Evolutionary conservation across 2,329 filamentous ascomycete genomes (phyloP), one percentile per base, ranked within the genome.

Genomic region (Neonectria magnoliae): DNA sequence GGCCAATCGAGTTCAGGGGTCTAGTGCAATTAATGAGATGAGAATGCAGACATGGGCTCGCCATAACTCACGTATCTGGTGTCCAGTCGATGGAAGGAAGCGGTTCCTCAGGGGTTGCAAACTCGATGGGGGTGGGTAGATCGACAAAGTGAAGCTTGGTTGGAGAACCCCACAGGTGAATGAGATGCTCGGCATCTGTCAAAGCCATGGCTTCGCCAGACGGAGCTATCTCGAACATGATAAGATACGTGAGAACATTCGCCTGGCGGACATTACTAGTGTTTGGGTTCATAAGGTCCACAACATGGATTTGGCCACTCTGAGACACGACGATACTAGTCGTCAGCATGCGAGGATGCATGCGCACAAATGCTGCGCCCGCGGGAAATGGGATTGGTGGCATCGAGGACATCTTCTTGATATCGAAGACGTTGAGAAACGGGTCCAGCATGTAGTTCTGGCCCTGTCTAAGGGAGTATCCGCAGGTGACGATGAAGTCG

Each of bases 341-440:
- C 0, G 96, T 98, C 20, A 94, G 91, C 87, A 99, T 92, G 73
- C 94, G 91, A 1, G 97, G 96, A 77, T 99, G 96, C 92, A 99
- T 96, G 63, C 96, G 90, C 45, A 98, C 94, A 81, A 94, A 97
- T 38, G 96, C 95, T 41, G 95, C 96, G 10, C 96, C 94, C 2
- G 94, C 91, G 62, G 96, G 95, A 71, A 91, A 99, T 0, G 96
- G 93, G 45, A 99, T 95, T 0, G 96, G 96, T 5, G 93, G 91
- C 76, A 98, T 88, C 22, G 94, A 93, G 18, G 89, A 87, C 82
- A 98, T 87, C 50, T 93, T 96, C 80, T 97, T 97, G 51, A 99
- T 85, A 75, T 98, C 95, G 75, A 97, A 98, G 36, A 98, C 94
- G 72, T 98, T 97, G 64, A 97, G 93, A 63, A 98, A 90, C 0